These are phyloP conservation scores for Aspergillus quadrilineatus DNA, from an alignment of 2,329 filamentous ascomycete genomes.

Conservation along the genomic window DNA sequence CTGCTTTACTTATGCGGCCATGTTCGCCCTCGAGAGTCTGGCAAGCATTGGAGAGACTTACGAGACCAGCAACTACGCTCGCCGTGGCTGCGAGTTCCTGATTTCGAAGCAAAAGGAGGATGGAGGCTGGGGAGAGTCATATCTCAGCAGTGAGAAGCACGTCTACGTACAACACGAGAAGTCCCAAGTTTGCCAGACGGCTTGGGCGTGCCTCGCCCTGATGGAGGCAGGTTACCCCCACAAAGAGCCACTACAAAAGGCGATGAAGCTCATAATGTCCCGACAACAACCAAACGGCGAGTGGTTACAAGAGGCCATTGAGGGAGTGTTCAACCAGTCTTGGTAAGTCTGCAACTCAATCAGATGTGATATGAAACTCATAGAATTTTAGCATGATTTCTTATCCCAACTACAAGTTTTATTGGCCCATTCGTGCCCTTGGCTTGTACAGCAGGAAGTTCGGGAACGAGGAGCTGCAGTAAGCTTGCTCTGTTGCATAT, in stretches of 20 bases:
- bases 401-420: conserved; percentile 98
- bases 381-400: conserved; percentile 74
- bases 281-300: conserved; percentile 86
- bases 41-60: conserved; percentile 80
- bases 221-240: conserved; percentile 82
- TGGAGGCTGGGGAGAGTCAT: conserved; percentile 96
- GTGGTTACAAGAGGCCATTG: conserved; percentile 93
- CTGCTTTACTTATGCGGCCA: conserved; percentile 94
- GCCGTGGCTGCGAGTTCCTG: conserved; percentile 80
- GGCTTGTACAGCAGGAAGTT: conserved; percentile 80
- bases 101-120: conserved; percentile 80
- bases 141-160: conserved; percentile 76
- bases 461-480: conserved; percentile 60
- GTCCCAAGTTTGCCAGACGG: conserved; percentile 90
- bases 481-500: background rate
- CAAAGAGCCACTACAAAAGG: conserved; percentile 67
- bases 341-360: conserved; percentile 63
- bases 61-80: conserved; percentile 66
- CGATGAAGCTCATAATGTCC: conserved; percentile 76
- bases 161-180: conserved; percentile 73
- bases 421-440: conserved; percentile 88
- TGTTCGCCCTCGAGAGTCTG: conserved; percentile 92
- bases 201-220: conserved; percentile 81
- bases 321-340: conserved; percentile 98
- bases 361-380: conserved; percentile 22